Conservation (phyloP, 202 grass and related monocot species). For the Bolboschoenoplectus hybrid region DNA sequence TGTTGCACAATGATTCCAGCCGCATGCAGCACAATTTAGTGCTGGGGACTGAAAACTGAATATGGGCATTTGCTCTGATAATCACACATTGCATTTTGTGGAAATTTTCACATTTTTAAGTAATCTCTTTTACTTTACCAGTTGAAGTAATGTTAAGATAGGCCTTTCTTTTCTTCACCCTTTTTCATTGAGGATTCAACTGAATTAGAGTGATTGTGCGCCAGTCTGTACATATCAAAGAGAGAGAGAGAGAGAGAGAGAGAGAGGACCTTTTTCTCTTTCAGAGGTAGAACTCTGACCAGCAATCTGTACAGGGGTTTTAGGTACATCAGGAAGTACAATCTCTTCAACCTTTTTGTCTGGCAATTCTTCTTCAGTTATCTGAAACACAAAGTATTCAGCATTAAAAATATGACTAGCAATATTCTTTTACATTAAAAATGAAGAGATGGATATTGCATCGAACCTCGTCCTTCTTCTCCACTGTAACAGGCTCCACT, state of each 20-base stretch:
- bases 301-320: conserved; percentile 48
- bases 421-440: conserved; percentile 20
- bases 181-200: background rate
- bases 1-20: background rate
- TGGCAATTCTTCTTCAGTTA: conserved; percentile 40
- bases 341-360: conserved; percentile 53
- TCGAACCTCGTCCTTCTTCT: conserved; percentile 32
- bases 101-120: conserved; percentile 23
- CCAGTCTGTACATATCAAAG: background rate
- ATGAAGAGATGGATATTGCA: background rate
- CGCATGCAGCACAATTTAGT: background rate
- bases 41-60: background rate
- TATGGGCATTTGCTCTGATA: background rate
- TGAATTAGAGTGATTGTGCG: background rate
- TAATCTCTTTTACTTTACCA: background rate
- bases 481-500: conserved; percentile 28
- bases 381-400: conserved; percentile 47
- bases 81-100: background rate
- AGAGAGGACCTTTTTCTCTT: conserved; percentile 76
- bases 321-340: conserved; percentile 93
- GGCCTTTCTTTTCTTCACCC: background rate
- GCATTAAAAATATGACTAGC: conserved; percentile 26
- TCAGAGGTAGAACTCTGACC: conserved; percentile 45
- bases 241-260: conserved; percentile 32
- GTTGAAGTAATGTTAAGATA: conserved; percentile 16